phyloP scores from a whole-genome alignment of 495 filamentous ascomycete genomes.

The Rusavskia elegans region DNA sequence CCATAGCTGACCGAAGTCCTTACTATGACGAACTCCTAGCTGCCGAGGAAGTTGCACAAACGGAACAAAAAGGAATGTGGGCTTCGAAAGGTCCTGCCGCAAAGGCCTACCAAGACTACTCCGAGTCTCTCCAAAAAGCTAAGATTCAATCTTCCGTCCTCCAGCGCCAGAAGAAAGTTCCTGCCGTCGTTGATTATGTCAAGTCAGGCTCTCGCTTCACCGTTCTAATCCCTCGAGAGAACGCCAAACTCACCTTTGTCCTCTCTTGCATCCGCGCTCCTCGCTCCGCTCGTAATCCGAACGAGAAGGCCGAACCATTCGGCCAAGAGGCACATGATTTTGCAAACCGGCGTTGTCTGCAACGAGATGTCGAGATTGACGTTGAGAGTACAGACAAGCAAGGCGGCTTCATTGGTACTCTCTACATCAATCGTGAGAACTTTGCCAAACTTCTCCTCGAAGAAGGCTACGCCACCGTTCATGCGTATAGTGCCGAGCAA shows the following conservation, averaged over 20 bases:
- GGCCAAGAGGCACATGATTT: slow-evolving; percentile 89
- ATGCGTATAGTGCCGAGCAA: slow-evolving; percentile 90
- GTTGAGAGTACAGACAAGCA: slow-evolving; percentile 90
- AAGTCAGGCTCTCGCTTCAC: slow-evolving; percentile 92
- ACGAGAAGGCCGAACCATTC: slow-evolving; percentile 80
- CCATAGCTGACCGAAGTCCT: slow-evolving; percentile 59
- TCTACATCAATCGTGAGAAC: slow-evolving; percentile 90
- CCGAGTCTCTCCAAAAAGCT: slow-evolving; percentile 83
- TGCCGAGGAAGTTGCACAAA: slow-evolving; percentile 72
- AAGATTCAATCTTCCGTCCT: slow-evolving; percentile 81
- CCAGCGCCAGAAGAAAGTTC: slow-evolving; percentile 79
- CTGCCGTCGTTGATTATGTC: slow-evolving; percentile 91
- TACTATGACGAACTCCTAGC: slow-evolving; percentile 86
- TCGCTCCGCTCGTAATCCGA: slow-evolving; percentile 61
- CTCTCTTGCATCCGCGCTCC: slow-evolving; percentile 91
- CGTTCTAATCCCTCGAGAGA: slow-evolving; percentile 80
- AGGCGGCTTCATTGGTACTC: slow-evolving; percentile 89
- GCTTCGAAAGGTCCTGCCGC: slow-evolving; percentile 63
- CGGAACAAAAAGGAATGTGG: slow-evolving; percentile 90
- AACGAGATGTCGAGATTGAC: slow-evolving; percentile 93
- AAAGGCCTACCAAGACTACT: slow-evolving; percentile 74
- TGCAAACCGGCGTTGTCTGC: slow-evolving; percentile 71
- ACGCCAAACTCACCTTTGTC: slow-evolving; percentile 87
- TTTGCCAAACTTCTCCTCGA: slow-evolving; percentile 89
- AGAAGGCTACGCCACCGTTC: slow-evolving; percentile 82